Base-by-base conservation (phyloP, 176 grass and related monocot genomes). In the Ensete ventricosum region DNA sequence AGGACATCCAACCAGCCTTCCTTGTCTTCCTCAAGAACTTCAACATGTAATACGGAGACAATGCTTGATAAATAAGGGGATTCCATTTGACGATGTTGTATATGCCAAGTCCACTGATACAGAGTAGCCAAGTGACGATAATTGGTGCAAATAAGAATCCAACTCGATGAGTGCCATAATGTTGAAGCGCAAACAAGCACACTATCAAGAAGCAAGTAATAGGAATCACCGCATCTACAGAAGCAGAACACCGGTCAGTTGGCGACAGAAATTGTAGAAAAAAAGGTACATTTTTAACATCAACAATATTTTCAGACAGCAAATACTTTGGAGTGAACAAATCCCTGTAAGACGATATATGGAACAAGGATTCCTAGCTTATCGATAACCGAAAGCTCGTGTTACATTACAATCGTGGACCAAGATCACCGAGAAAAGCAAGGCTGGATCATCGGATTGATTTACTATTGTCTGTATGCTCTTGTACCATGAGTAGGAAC, bases 41-140 rank as follows among this genome's bases (percentile, higher is more conserved):
- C 76, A 85, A 84, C 95, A 99, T 99, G 74, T 94, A 86, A 81
- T 62, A 87, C 20, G 95, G 95, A 57, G 92, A 94, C 27, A 99
- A 78, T 67, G 88, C 88, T 81, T 89, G 81, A 78, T 99, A 99
- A 22, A 99, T 83, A 14, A 86, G 81, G 76, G 84, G 91, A 76
- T 99, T 99, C 95, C 95, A 99, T 54, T 94, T 27, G 73, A 91
- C 72, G 29, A 99, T 94, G 66, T 94, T 99, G 62, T 99, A 99
- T 58, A 99, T 78, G 22, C 95, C 95, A 79, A 99, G 80, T 75
- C 88, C 82, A 78, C 88, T 94, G 64, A 94, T 94, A 81, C 91
- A 94, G 64, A 99, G 20, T 62, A 99, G 77, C 95, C 95, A 99
- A 43, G 88, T 91, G 75, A 94, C 63, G 68, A 99, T 81, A 74